Evolutionary conservation across 345 rosid genomes (phyloP).

Genomic region (Camelina hispida): DNA sequence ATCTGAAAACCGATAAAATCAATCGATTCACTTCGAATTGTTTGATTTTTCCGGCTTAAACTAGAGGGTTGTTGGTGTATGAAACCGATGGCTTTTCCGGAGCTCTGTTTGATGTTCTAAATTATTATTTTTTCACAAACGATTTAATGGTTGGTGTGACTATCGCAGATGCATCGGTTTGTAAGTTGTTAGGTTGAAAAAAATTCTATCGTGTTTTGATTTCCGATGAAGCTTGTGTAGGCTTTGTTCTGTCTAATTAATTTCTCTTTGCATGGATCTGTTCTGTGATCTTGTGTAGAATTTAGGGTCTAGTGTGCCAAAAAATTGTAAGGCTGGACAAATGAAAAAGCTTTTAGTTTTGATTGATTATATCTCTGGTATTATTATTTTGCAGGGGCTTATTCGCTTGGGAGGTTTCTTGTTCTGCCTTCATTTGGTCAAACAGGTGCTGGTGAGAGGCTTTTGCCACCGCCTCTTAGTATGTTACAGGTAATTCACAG

Average conservation of each 20-base stretch:
- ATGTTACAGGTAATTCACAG: conserved; percentile 73
- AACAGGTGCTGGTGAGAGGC: conserved; percentile 51
- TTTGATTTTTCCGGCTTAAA: too few relatives aligned
- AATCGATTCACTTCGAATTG: too few relatives aligned
- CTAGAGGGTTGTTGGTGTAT: too few relatives aligned
- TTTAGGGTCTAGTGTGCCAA: conserved; percentile 14
- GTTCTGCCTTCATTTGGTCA: conserved; percentile 51
- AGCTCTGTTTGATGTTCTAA: conserved; percentile 40
- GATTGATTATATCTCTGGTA: conserved; percentile 22
- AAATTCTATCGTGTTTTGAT: conserved; percentile 10
- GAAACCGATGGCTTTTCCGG: neutral
- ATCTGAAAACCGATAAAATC: too few relatives aligned
- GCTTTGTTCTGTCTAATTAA: neutral
- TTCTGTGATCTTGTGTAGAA: conserved; percentile 18
- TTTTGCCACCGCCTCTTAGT: conserved; percentile 57
- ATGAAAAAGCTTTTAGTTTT: conserved; percentile 10
- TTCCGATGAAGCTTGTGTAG: conserved; percentile 12
- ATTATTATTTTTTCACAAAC: neutral
- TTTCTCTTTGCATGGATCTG: conserved; percentile 15
- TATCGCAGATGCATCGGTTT: conserved; percentile 39
- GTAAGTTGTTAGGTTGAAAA: conserved; percentile 37
- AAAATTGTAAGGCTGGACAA: neutral
- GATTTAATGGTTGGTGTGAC: conserved; percentile 44
- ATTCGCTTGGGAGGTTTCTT: conserved; percentile 56
- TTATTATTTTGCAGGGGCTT: conserved; percentile 28